phyloP scores from a whole-genome alignment of 2,329 filamentous ascomycete genomes.

The Talaromyces sp. region DNA sequence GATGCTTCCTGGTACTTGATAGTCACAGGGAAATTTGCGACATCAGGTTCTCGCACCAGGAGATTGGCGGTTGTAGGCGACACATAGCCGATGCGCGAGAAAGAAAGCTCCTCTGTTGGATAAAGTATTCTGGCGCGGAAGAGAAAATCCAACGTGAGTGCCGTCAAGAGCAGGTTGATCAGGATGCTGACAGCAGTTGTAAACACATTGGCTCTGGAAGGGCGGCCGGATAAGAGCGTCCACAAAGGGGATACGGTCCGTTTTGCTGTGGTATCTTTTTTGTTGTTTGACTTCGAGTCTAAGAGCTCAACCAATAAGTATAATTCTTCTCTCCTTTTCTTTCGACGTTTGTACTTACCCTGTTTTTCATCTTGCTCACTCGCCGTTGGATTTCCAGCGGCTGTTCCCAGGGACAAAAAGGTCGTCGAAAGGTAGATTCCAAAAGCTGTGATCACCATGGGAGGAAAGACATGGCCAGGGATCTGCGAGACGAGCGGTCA shows the following conservation, averaged over 20 bases:
- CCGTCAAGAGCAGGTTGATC: slow-evolving; percentile 64
- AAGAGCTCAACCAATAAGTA: not conserved
- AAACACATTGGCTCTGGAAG: slow-evolving; percentile 62
- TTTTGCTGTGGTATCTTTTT: slow-evolving; percentile 1
- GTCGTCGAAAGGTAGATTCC: slow-evolving; percentile 41
- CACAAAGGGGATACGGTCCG: slow-evolving; percentile 40
- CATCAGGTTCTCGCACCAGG: slow-evolving; percentile 77
- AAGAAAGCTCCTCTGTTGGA: slow-evolving; percentile 68
- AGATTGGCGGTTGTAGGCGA: slow-evolving; percentile 74
- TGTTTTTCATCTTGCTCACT: slow-evolving; percentile 7
- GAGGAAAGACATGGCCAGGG: slow-evolving; percentile 31
- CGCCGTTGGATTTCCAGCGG: not conserved
- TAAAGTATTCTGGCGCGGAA: slow-evolving; percentile 67
- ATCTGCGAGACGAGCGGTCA: slow-evolving; percentile 23
- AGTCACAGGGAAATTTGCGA: slow-evolving; percentile 66
- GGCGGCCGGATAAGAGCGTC: slow-evolving; percentile 69
- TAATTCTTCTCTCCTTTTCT: not conserved
- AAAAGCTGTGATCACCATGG: slow-evolving; percentile 35
- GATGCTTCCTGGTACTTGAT: slow-evolving; percentile 53
- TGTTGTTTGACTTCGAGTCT: not conserved
- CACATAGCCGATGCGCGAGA: slow-evolving; percentile 81
- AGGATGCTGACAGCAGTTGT: slow-evolving; percentile 63
- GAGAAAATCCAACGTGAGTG: slow-evolving; percentile 69
- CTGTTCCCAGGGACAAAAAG: slow-evolving; percentile 15
- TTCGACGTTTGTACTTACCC: slow-evolving; percentile 1